These are phyloP conservation scores for Antrodiella citrinella DNA, from an alignment of 768 basidiomycete genomes.

Conservation along the genomic window DNA sequence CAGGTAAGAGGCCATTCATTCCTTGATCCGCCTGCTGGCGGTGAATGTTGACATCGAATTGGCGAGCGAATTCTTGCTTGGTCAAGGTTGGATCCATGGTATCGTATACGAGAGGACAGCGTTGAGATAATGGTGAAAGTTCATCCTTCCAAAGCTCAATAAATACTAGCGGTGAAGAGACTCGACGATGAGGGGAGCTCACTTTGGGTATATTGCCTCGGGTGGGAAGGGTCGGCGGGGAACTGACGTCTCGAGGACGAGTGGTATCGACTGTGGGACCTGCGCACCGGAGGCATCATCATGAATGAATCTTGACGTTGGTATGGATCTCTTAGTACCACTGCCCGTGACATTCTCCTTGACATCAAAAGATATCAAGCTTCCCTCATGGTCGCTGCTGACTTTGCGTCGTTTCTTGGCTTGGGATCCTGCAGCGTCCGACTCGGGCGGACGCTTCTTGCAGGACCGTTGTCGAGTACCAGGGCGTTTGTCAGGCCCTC, in stretches of 20 bases:
- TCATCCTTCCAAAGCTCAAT: constrained; percentile 23
- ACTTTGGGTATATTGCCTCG: constrained; percentile 24
- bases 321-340: constrained; percentile 13
- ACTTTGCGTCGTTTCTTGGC: constrained; percentile 28
- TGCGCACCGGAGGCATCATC: constrained; percentile 15
- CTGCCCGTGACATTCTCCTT: constrained; percentile 31
- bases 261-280: constrained; percentile 14
- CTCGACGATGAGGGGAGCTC: constrained; percentile 9
- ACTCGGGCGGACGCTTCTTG: constrained; percentile 64
- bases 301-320: constrained; percentile 11
- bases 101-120: constrained; percentile 14
- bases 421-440: constrained; percentile 16
- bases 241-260: constrained; percentile 19
- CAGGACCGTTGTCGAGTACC: constrained; percentile 78
- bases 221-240: constrained; percentile 13
- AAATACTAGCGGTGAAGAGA: constrained; percentile 22
- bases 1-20: constrained; percentile 9
- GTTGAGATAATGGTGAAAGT: constrained; percentile 17
- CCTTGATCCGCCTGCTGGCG: constrained; percentile 4
- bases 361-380: constrained; percentile 20
- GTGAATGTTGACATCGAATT: constrained; percentile 13
- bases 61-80: constrained; percentile 20
- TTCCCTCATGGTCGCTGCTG: constrained; percentile 17
- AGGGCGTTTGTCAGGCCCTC: constrained; percentile 81
- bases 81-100: constrained; percentile 12